Conservation (phyloP, 352 stramenopile genomes). For the Phytophthora hibernalis region DNA sequence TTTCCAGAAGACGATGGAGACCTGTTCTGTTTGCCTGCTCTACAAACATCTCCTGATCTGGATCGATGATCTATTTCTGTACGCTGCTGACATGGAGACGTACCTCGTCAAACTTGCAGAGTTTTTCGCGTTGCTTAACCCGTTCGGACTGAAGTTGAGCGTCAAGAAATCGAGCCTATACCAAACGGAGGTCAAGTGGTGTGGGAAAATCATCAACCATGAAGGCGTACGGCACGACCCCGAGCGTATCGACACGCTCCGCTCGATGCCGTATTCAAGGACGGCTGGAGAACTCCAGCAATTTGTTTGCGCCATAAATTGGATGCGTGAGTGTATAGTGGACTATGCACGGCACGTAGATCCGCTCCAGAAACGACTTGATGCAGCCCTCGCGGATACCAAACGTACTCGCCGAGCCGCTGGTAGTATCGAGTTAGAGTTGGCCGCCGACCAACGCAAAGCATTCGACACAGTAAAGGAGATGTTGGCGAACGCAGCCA, state of each 20-base stretch:
- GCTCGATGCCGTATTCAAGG: not conserved
- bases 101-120: constrained; percentile 29
- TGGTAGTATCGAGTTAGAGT: not conserved
- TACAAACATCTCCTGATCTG: constrained; percentile 33
- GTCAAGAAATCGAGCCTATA: constrained; percentile 30
- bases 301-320: not conserved
- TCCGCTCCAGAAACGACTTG: not conserved
- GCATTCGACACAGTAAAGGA: constrained; percentile 3
- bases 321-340: constrained; percentile 5
- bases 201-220: constrained; percentile 4
- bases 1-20: constrained; percentile 16
- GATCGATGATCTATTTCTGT: constrained; percentile 42
- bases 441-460: not conserved
- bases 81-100: constrained; percentile 19
- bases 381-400: not conserved
- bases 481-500: not conserved
- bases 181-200: constrained; percentile 23
- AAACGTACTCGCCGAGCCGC: not conserved
- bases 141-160: constrained; percentile 33
- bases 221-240: not conserved
- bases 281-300: not conserved
- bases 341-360: not conserved
- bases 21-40: constrained; percentile 7
- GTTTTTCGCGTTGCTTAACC: constrained; percentile 26
- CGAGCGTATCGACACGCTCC: not conserved